A percentile compares a stretch with the other conserved stretches of the same genome.
Conservation (phyloP, 257 asterid species). For the Ophiorrhiza pumila region DNA sequence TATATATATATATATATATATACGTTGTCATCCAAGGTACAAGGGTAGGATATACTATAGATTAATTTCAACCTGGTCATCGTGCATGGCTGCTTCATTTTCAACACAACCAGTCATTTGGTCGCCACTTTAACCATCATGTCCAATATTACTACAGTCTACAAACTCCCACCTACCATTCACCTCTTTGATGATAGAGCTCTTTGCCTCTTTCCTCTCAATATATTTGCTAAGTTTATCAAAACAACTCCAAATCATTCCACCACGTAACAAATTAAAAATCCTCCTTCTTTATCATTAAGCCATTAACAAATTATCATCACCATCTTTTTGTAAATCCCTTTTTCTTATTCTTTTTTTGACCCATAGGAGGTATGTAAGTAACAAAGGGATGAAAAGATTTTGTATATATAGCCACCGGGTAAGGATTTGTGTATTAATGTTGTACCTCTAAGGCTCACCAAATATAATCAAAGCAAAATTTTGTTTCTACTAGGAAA, state of each 20-base stretch:
- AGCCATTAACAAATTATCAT: background rate
- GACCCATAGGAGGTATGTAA: background rate
- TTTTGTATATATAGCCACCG: too few species aligned
- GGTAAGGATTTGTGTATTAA: too few species aligned
- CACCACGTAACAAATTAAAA: too few species aligned
- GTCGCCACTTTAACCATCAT: background rate
- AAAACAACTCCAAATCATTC: too few species aligned
- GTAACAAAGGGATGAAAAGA: too few species aligned
- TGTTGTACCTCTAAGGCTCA: background rate
- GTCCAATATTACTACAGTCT: background rate
- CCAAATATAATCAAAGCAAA: background rate
- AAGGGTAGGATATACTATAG: too few species aligned
- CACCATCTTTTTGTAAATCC: background rate
- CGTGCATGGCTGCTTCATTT: background rate
- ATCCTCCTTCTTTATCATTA: too few species aligned
- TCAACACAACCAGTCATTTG: background rate
- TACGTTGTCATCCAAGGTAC: background rate
- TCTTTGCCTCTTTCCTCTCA: too few species aligned
- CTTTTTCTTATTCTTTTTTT: background rate
- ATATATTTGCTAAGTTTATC: too few species aligned
- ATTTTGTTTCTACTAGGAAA: background rate
- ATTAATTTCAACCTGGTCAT: background rate
- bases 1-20: too few species aligned
- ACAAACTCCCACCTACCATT: background rate
- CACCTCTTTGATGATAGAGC: too few species aligned